A percentile compares a stretch with the other conserved stretches of the same genome.
Evolutionary conservation across 345 rosid species (phyloP).

Genomic region (Gynandropsis gynandra): DNA sequence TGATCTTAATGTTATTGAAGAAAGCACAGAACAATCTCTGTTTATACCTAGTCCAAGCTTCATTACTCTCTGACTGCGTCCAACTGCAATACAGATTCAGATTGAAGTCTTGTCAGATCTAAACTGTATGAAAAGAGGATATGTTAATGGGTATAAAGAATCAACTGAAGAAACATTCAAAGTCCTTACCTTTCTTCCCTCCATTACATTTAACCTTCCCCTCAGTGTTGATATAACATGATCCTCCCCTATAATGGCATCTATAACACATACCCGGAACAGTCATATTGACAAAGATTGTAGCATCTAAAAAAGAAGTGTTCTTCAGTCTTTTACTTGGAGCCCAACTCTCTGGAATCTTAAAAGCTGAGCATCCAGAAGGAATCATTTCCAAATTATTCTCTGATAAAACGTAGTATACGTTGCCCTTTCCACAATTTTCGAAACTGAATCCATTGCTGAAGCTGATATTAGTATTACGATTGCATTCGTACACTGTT

Average conservation of each 20-base stretch:
- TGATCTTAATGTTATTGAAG: neutral
- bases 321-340: neutral
- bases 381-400: neutral
- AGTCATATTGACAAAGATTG: conserved; percentile 4
- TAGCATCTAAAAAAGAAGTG: conserved; percentile 13
- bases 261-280: neutral
- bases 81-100: conserved; percentile 12
- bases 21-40: conserved; percentile 1
- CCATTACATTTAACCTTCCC: conserved; percentile 12
- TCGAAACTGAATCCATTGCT: neutral
- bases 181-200: too few species aligned
- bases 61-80: neutral
- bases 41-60: conserved; percentile 21
- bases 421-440: conserved; percentile 13
- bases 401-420: neutral
- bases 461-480: neutral
- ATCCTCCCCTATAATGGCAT: conserved; percentile 18
- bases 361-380: conserved; percentile 26
- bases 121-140: neutral
- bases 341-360: conserved; percentile 10
- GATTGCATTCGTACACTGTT: conserved; percentile 29
- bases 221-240: neutral
- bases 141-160: too few species aligned
- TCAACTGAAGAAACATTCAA: too few species aligned
- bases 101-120: neutral